Evolutionary conservation across 345 rosid species (phyloP).

Genomic region (Pistacia integerrima): DNA sequence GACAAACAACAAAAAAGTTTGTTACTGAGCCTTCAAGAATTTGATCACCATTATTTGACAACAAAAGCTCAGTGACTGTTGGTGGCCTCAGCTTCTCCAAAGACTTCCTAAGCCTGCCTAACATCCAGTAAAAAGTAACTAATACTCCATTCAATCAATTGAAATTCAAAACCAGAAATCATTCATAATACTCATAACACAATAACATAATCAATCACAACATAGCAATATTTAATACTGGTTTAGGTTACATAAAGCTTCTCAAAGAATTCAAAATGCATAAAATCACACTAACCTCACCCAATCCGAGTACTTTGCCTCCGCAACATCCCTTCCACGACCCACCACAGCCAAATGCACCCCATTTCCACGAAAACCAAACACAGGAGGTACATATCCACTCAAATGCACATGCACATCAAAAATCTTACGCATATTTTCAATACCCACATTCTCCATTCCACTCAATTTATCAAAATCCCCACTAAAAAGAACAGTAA

Average conservation of each 20-base stretch:
- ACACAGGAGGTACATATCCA: conserved; percentile 49
- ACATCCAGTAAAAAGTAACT: conserved; percentile 10
- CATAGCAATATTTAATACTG: background rate
- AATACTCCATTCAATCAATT: background rate
- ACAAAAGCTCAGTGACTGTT: conserved; percentile 66
- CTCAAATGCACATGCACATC: conserved; percentile 70
- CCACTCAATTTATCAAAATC: conserved; percentile 42
- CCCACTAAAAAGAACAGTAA: conserved; percentile 74
- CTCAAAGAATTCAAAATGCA: background rate
- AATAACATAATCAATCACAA: background rate
- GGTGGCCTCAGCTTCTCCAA: conserved; percentile 81
- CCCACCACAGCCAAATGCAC: conserved; percentile 87
- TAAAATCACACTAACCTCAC: conserved; percentile 53
- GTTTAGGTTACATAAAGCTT: background rate
- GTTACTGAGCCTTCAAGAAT: conserved; percentile 81
- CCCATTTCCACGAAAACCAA: conserved; percentile 52
- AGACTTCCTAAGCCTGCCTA: conserved; percentile 70
- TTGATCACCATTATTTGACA: conserved; percentile 84
- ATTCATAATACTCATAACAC: background rate
- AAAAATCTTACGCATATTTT: conserved; percentile 32
- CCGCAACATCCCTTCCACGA: conserved; percentile 60
- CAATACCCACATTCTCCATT: conserved; percentile 20
- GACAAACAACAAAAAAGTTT: conserved; percentile 67
- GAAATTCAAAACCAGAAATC: background rate
- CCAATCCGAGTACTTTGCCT: conserved; percentile 90